Percentiles rank a stretch among this genome's conserved stretches.
Conservation (phyloP, 148 eudicot species). For the Fallopia convolvulus region DNA sequence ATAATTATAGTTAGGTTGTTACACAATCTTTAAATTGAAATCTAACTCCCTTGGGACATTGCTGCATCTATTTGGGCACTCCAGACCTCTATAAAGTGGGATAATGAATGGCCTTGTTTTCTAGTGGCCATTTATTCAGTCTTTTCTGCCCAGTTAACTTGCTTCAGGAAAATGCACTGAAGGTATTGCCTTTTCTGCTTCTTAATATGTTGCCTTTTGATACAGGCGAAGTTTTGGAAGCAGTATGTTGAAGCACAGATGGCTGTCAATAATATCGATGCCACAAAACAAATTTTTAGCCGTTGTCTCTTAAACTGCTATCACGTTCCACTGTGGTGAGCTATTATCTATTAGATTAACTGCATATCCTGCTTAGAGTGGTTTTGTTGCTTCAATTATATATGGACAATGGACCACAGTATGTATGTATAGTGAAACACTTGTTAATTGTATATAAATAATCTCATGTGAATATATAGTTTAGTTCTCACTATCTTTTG, state of each 20-base stretch:
- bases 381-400: not conserved
- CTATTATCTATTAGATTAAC: not conserved
- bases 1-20: not conserved
- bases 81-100: too few species aligned
- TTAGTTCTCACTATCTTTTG: not conserved
- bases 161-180: not conserved
- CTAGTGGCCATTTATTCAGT: too few species aligned
- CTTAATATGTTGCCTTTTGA: not conserved
- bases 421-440: not conserved
- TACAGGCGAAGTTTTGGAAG: slow-evolving; percentile 94
- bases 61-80: too few species aligned
- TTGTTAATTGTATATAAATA: not conserved
- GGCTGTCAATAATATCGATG: slow-evolving; percentile 88
- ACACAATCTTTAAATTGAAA: not conserved
- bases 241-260: slow-evolving; percentile 97
- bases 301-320: slow-evolving; percentile 84
- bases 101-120: too few species aligned
- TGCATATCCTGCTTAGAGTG: not conserved
- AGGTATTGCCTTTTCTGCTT: not conserved
- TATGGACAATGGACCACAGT: not conserved
- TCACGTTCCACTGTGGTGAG: slow-evolving; percentile 89
- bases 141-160: not conserved
- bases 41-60: too few species aligned
- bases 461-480: not conserved
- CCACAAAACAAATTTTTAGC: slow-evolving; percentile 83